phyloP scores from a whole-genome alignment of 2,329 filamentous ascomycete species.

The Aspergillus proliferans region DNA sequence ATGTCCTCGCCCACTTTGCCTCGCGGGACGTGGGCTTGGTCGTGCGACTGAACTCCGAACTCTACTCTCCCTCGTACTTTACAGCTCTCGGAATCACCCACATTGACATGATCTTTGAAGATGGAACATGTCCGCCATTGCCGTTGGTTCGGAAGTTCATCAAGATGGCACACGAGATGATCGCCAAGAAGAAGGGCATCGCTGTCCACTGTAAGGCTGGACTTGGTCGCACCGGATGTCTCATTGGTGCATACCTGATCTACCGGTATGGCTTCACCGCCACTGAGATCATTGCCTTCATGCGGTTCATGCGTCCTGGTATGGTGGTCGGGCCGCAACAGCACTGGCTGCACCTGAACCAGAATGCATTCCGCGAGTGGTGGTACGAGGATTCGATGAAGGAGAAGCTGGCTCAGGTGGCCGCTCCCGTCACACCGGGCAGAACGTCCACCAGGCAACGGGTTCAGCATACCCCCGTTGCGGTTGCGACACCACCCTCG shows the following conservation, averaged over 20 bases:
- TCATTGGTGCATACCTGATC: slow-evolving; percentile 96
- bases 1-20: slow-evolving; percentile 83
- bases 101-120: slow-evolving; percentile 98
- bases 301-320: slow-evolving; percentile 97
- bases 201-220: slow-evolving; percentile 99
- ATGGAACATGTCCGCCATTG: slow-evolving; percentile 88
- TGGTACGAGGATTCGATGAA: slow-evolving; percentile 76
- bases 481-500: slow-evolving; percentile 75
- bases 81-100: slow-evolving; percentile 91
- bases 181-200: slow-evolving; percentile 83
- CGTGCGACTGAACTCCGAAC: slow-evolving; percentile 87
- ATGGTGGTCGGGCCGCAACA: slow-evolving; percentile 99
- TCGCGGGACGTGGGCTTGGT: slow-evolving; percentile 86
- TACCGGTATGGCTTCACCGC: slow-evolving; percentile 96
- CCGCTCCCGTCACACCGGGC: slow-evolving; percentile 48
- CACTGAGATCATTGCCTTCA: slow-evolving; percentile 94
- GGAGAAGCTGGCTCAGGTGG: slow-evolving; percentile 67
- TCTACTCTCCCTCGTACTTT: slow-evolving; percentile 97
- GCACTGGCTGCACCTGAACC: slow-evolving; percentile 97
- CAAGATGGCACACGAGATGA: slow-evolving; percentile 88
- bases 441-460: slow-evolving; percentile 54
- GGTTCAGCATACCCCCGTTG: slow-evolving; percentile 62
- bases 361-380: slow-evolving; percentile 96
- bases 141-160: slow-evolving; percentile 91
- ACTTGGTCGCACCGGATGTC: slow-evolving; percentile 85